A percentile compares a stretch with the other conserved stretches of the same genome.
Evolutionary conservation across 306 rosid genomes (phyloP).

Genomic region (cucumber (Cucumis sativus)): Cucumber_9930_V3 NC_026659.2:98501-99000

Average conservation of each 20-base stretch:
- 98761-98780: neutral
- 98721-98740: neutral
- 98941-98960: neutral
- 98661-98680: neutral
- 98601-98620: neutral
- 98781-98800: neutral
- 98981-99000: neutral
- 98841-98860: neutral
- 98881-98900: neutral
- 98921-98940: neutral
- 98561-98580: neutral
- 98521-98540: neutral
- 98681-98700: neutral
- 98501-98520: neutral
- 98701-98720: neutral
- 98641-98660: neutral
- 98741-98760: neutral
- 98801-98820: neutral
- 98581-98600: neutral
- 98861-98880: neutral
- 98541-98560: neutral
- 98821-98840: neutral
- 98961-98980: neutral
- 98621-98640: conserved; percentile 4
- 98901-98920: neutral